These are phyloP conservation scores for Aspergillus flavus DNA, from an alignment of 2,329 filamentous ascomycete genomes.

Conservation along the genomic window DNA sequence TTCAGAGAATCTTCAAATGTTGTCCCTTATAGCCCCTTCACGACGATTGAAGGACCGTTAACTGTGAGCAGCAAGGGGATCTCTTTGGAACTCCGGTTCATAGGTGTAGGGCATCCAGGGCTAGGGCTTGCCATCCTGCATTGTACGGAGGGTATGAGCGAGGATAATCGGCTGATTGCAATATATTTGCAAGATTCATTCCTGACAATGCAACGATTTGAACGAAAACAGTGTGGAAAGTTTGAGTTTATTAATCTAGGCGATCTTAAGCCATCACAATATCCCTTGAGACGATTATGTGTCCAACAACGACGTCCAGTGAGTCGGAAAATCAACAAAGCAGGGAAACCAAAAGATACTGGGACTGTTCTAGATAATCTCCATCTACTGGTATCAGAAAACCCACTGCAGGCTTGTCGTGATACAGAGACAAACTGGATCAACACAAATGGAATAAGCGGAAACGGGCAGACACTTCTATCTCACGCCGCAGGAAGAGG, in stretches of 20 bases:
- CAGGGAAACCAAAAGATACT: neutral
- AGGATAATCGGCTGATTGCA: neutral
- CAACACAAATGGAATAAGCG: neutral
- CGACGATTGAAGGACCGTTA: neutral
- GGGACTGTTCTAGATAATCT: neutral
- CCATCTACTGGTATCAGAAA: neutral
- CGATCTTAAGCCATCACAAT: neutral
- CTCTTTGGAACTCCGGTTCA: neutral
- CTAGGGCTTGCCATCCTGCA: neutral
- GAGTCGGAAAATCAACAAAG: neutral
- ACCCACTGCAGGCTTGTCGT: neutral
- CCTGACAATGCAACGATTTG: neutral
- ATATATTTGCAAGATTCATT: neutral
- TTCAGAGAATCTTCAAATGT: neutral
- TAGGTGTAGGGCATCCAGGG: neutral
- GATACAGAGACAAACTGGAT: neutral
- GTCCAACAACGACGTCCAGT: neutral
- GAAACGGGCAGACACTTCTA: neutral
- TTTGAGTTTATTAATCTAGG: neutral
- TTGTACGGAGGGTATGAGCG: neutral
- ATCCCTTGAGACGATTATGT: neutral
- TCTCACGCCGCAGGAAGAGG: neutral
- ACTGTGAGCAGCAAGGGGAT: constrained; percentile 3
- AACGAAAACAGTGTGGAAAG: neutral
- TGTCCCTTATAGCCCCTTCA: neutral